A percentile compares a stretch with the other conserved stretches of the same genome.
Conservation (phyloP, 345 rosid species). For the Aegle marmelos region DNA sequence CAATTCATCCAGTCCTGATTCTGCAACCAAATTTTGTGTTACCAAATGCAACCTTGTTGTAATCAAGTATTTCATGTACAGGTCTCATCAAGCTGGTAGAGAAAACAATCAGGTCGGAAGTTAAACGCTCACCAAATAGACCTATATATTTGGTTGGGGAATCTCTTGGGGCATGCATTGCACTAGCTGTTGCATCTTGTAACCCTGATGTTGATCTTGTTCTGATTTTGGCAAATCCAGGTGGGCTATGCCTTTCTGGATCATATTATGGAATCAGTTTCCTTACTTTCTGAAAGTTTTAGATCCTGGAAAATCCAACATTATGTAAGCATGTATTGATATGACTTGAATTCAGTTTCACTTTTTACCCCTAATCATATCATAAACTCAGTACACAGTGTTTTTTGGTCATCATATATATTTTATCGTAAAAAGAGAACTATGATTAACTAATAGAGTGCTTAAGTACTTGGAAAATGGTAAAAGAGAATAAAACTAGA, state of each 20-base stretch:
- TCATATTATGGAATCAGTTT: too few species aligned
- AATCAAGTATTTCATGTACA: slow-evolving; percentile 9
- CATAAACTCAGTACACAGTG: too few species aligned
- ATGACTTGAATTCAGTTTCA: neutral
- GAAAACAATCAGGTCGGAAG: slow-evolving; percentile 42
- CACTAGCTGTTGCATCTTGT: slow-evolving; percentile 55
- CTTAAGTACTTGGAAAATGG: neutral
- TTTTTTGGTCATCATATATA: too few species aligned
- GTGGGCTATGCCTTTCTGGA: slow-evolving; percentile 17
- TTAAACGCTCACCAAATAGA: slow-evolving; percentile 32
- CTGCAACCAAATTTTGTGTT: too few species aligned
- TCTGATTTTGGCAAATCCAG: slow-evolving; percentile 63
- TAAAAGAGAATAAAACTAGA: neutral
- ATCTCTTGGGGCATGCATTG: slow-evolving; percentile 59
- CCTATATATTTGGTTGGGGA: slow-evolving; percentile 68
- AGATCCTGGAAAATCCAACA: neutral
- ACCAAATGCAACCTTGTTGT: too few species aligned
- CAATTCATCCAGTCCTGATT: neutral
- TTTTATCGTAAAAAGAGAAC: too few species aligned
- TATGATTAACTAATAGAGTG: too few species aligned
- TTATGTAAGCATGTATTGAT: neutral
- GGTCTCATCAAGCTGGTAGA: slow-evolving; percentile 59
- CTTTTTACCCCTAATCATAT: too few species aligned
- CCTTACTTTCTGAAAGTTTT: neutral
- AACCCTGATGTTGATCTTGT: slow-evolving; percentile 55